Base-by-base conservation (phyloP, 1,284 basidiomycete species). In the Kalmanozyma brasiliensis region DNA sequence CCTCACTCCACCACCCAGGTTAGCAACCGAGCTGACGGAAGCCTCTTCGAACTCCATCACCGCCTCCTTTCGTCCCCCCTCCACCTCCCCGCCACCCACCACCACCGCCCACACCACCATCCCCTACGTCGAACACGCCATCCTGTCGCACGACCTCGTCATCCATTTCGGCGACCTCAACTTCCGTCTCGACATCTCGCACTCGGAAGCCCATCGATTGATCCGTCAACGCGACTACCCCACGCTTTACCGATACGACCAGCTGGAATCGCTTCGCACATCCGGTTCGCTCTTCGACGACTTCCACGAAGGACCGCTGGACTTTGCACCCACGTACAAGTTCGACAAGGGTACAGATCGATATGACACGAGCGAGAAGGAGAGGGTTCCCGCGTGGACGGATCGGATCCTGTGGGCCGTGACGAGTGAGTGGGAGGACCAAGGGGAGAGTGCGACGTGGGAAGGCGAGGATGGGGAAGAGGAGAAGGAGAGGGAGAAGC, bases 351-450 rank as follows among this genome's bases (percentile, higher is more conserved):
- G 84, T 0, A 84, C 92, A 8, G 90, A 96, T 72, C 85, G 86
- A 43, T 99, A 98, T 81, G 96, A 99, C 82, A 91, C 93, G 3
- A 92, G 92, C 71, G 96, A 98, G 83, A 99, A 98, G 84, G 87
- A 90, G 86, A 87, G 96, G 8, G 90, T 96, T 79, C 96, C 96
- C 1, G 92, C 95, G 14, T 98, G 95, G 94, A 98, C 78, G 8
- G 80, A 81, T 52, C 60, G 80, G n/a, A 88, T 99, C 7, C 81
- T 99, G 52, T 96, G 64, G 64, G 37, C 29, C 13, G 62, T 71
- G 0, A 71, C 61, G 23, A 32, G 41, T 20, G 68, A 73, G 40
- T 75, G 59, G 58, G 52, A 53, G 26, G 56, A 59, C 24, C 49
- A 24, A 2, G 40, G 20, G 23, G 44, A n/a, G n/a, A n/a, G n/a